Evolutionary conservation across 495 filamentous ascomycete genomes (phyloP), one percentile per base, ranked within the genome.

Genomic region (Lasiosphaeris hirsuta): DNA sequence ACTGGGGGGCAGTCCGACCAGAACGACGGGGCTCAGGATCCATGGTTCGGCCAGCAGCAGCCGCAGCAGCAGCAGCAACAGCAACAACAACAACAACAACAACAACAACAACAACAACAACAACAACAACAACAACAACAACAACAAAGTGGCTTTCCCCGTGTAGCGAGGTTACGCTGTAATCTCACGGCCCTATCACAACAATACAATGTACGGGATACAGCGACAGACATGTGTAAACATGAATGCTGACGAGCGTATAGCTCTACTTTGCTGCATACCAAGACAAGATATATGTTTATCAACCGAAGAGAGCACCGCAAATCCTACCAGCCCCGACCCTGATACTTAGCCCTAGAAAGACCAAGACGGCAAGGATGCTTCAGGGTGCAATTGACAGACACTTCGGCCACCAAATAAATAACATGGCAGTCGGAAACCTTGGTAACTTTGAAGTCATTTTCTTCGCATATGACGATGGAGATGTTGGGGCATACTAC

Each of bases 401-500:
- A 0, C 36, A 41, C 0, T 69, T 77, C 13, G 84, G 86, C 0
- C 92, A 97, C 69, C 79, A 81, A 15, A 83, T 96, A 53, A 97
- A 95, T 63, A 81, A 86, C 54, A 72, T 98, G 2, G 78, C 90
- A 36, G 78, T 96, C 15, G 89, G 91, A 40, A 83, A 89, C 47
- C 73, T 98, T 2, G 94, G 94, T 2, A 71, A 82, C 33, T 81
- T 92, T 44, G 94, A 98, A 69, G 83, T 96, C 10, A 57, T 97
- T 15, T 69, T 93, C 2, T 75, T 87, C 42, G 84, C 78, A 10
- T 92, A 86, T 54, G 94, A 97, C 63, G 92, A 96, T 60, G 94
- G 94, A 5, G 93, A 98, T 70, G 85, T 95, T 9, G 80, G 88
- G 37, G 91, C 84, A 4, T 96, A 92, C 69, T 85, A 88, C 59